Conservation (phyloP, 2,329 filamentous ascomycete species). For the Elsinoe fawcettii region DNA sequence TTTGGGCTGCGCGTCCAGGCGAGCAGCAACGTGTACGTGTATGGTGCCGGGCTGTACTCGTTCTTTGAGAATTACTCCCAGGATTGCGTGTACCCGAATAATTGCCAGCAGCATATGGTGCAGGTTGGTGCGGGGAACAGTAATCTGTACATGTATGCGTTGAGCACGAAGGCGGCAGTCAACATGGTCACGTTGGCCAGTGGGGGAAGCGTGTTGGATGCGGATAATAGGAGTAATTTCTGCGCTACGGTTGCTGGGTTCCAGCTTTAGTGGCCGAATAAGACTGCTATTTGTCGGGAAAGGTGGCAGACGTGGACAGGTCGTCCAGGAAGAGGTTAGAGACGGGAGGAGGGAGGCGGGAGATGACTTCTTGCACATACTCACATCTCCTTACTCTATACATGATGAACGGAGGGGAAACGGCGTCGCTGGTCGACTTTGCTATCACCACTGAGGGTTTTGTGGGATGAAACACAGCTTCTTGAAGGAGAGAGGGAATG, state of each 20-base stretch:
- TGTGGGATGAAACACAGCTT: background rate
- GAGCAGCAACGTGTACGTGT: constrained; percentile 37
- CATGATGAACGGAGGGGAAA: background rate
- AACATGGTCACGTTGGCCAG: constrained; percentile 39
- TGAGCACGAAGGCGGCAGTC: constrained; percentile 43
- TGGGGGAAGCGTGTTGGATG: constrained; percentile 32
- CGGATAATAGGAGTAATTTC: constrained; percentile 43
- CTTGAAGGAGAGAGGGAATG: background rate
- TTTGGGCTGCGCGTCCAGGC: constrained; percentile 38
- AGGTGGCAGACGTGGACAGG: background rate
- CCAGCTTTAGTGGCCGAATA: background rate
- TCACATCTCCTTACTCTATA: background rate
- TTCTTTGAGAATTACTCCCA: constrained; percentile 55
- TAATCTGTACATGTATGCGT: constrained; percentile 40
- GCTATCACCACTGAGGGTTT: background rate
- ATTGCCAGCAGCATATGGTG: constrained; percentile 47
- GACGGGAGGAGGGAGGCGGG: background rate
- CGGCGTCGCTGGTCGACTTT: constrained; percentile 9
- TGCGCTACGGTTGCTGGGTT: constrained; percentile 38
- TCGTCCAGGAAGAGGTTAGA: background rate
- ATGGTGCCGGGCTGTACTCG: constrained; percentile 46
- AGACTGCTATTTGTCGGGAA: background rate
- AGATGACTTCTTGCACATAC: background rate
- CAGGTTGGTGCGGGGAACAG: constrained; percentile 34
- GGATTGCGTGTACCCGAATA: constrained; percentile 38